A percentile compares a stretch with the other conserved stretches of the same genome.
These are phyloP conservation scores for Pseudonitzschia delicatissima DNA, from an alignment of 108 stramenopile genomes.

Conservation along the genomic window DNA sequence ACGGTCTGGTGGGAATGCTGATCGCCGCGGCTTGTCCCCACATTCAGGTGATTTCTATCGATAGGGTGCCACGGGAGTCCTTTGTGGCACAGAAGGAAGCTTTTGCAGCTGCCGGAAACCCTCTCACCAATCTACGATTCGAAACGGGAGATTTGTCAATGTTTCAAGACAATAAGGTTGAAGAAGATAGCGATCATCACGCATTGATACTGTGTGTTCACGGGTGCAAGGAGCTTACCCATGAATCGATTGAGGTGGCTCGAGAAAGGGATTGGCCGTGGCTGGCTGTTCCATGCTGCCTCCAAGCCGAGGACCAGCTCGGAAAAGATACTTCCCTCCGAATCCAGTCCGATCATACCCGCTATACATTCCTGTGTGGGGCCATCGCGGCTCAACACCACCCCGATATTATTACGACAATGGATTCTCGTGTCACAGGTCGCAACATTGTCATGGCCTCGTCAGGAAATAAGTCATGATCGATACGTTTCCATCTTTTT, in stretches of 20 bases:
- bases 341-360: neutral
- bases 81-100: slow-evolving; percentile 2
- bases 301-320: neutral
- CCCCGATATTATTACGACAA: neutral
- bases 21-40: neutral
- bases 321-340: neutral
- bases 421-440: neutral
- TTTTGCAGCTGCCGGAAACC: neutral
- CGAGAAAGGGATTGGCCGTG: neutral
- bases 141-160: neutral
- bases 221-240: slow-evolving; percentile 7
- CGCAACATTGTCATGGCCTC: slow-evolving; percentile 1
- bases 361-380: neutral
- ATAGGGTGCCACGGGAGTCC: slow-evolving; percentile 1
- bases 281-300: neutral
- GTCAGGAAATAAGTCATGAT: no score
- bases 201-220: neutral
- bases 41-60: neutral
- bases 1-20: slow-evolving; percentile 6
- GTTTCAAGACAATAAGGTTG: neutral
- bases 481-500: no score
- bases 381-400: neutral
- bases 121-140: neutral
- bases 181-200: neutral
- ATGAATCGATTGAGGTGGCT: slow-evolving; percentile 6